Conservation (phyloP, 306 rosid genomes). For the Corylus americana region DNA sequence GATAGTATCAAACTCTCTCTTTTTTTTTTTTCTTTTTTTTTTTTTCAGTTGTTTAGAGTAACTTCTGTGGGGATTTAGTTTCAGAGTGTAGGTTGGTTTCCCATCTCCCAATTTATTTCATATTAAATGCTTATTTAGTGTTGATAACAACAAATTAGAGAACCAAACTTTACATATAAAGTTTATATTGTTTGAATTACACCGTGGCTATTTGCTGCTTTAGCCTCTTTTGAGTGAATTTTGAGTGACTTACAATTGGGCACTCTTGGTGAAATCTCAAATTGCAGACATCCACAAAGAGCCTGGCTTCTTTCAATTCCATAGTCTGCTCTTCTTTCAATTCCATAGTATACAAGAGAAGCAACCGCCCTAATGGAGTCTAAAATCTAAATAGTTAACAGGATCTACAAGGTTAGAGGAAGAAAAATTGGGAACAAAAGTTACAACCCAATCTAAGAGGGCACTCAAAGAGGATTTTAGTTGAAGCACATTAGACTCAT, state of each 20-base stretch:
- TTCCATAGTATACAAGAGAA: too few species aligned
- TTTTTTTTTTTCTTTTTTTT: background rate
- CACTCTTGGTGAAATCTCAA: background rate
- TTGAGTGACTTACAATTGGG: background rate
- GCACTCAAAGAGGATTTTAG: too few species aligned
- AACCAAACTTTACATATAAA: background rate
- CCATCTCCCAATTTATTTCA: background rate
- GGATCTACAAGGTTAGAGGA: too few species aligned
- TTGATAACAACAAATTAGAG: background rate
- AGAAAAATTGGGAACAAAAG: too few species aligned
- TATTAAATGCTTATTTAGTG: background rate
- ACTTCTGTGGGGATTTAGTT: background rate
- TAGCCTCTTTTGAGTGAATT: background rate
- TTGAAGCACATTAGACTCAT: too few species aligned
- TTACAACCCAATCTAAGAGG: too few species aligned
- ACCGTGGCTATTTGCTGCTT: background rate
- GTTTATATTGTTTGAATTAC: background rate
- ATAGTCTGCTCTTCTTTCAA: background rate
- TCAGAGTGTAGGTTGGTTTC: background rate
- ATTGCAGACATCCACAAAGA: background rate
- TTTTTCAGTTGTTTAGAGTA: background rate
- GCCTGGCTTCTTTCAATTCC: background rate
- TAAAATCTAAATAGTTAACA: too few species aligned
- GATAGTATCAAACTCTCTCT: background rate
- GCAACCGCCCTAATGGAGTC: too few species aligned